Evolutionary conservation across 805 yeast genomes (phyloP).

Genomic region (Danielozyma ontarioensis): DNA sequence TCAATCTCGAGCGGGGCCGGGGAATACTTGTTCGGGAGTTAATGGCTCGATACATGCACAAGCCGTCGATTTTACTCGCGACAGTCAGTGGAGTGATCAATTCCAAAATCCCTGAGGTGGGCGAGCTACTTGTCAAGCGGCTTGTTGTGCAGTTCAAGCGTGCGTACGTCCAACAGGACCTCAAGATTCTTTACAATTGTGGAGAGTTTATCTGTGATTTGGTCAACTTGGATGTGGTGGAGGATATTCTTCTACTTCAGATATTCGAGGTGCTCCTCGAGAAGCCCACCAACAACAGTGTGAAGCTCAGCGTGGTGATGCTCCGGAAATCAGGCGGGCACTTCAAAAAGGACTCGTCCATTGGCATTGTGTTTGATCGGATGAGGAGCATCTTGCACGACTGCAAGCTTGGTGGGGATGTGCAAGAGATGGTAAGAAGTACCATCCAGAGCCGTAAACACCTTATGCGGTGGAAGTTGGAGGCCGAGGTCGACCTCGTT

Average conservation of each 20-base stretch:
- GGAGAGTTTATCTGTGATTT: conserved; percentile 53
- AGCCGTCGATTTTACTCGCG: conserved; percentile 47
- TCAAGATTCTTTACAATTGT: background rate
- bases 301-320: conserved; percentile 50
- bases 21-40: conserved; percentile 57
- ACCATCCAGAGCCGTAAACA: conserved; percentile 46
- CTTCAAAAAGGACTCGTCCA: conserved; percentile 44
- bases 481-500: conserved; percentile 51
- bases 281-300: conserved; percentile 49
- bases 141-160: conserved; percentile 55
- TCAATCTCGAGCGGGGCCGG: conserved; percentile 56
- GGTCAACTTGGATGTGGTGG: conserved; percentile 53
- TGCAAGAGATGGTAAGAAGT: conserved; percentile 44
- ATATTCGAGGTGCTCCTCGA: conserved; percentile 29
- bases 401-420: conserved; percentile 33
- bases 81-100: conserved; percentile 56
- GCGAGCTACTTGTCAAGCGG: conserved; percentile 50
- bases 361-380: conserved; percentile 50
- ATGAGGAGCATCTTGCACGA: conserved; percentile 59
- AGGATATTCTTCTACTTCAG: conserved; percentile 28
- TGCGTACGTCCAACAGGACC: conserved; percentile 25
- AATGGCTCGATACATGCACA: conserved; percentile 46
- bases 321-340: conserved; percentile 49
- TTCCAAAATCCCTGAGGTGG: conserved; percentile 65
- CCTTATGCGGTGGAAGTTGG: conserved; percentile 19